These are phyloP conservation scores for Leccinum subgranulosum DNA, from an alignment of 768 basidiomycete genomes.

Conservation along the genomic window DNA sequence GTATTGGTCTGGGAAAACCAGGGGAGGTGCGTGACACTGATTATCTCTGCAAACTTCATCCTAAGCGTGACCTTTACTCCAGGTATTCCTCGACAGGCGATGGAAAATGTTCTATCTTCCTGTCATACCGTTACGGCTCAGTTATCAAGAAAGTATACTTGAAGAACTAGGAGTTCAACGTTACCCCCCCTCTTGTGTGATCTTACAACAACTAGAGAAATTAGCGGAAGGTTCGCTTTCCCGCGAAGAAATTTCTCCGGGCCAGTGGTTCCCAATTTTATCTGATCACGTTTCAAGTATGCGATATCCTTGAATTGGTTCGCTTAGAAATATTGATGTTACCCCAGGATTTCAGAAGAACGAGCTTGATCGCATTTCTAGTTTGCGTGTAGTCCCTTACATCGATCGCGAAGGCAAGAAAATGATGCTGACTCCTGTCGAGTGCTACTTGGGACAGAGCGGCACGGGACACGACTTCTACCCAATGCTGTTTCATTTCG, in stretches of 20 bases:
- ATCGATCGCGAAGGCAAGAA: slow-evolving; percentile 26
- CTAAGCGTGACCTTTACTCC: background rate
- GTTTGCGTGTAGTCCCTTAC: slow-evolving; percentile 62
- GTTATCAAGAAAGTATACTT: slow-evolving; percentile 43
- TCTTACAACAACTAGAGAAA: slow-evolving; percentile 45
- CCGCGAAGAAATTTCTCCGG: slow-evolving; percentile 44
- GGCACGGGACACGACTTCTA: slow-evolving; percentile 51
- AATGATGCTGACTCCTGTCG: slow-evolving; percentile 53
- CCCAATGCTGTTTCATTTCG: slow-evolving; percentile 77
- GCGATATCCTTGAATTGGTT: slow-evolving; percentile 13
- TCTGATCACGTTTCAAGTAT: slow-evolving; percentile 55
- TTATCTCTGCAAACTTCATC: rapidly evolving
- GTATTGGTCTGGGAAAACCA: background rate
- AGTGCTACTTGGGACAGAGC: slow-evolving; percentile 62
- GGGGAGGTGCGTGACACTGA: background rate
- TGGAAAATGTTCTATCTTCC: slow-evolving; percentile 68
- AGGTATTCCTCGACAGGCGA: slow-evolving; percentile 5
- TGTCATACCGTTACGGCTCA: slow-evolving; percentile 44
- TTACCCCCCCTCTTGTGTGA: slow-evolving; percentile 56
- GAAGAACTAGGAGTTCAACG: slow-evolving; percentile 61
- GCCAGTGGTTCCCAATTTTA: slow-evolving; percentile 61
- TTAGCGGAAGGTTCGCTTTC: slow-evolving; percentile 54
- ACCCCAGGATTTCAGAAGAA: slow-evolving; percentile 48
- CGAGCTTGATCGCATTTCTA: slow-evolving; percentile 38
- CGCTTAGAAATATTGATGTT: background rate